A percentile compares a stretch with the other conserved stretches of the same genome.
phyloP scores from a whole-genome alignment of 1,139 yeast species.

The Suhomyces ambrosiae region DNA sequence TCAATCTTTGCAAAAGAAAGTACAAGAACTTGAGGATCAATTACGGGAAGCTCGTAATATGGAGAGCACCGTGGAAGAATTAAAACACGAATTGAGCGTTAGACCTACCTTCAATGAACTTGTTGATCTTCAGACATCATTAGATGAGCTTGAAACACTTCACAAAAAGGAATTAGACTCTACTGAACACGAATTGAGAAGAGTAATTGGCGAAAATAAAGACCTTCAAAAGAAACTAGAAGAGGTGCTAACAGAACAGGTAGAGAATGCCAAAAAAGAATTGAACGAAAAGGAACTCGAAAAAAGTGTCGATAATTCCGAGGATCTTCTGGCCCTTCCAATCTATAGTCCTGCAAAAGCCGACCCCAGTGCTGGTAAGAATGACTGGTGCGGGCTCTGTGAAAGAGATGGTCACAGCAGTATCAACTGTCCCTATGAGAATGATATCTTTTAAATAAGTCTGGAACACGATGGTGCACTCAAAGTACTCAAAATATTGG shows the following conservation, averaged over 20 bases:
- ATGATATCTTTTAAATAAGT: conserved; percentile 53
- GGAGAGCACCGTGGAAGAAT: conserved; percentile 24
- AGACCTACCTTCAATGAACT: conserved; percentile 29
- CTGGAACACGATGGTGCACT: too few species aligned
- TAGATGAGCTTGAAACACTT: conserved; percentile 28
- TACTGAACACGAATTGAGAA: conserved; percentile 31
- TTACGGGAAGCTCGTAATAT: conserved; percentile 11
- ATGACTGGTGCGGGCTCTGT: conserved; percentile 89
- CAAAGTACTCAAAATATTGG: too few species aligned
- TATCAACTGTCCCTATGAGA: conserved; percentile 83
- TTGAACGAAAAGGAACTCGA: conserved; percentile 1
- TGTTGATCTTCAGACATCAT: conserved; percentile 25
- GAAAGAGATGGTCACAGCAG: conserved; percentile 88
- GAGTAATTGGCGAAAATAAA: conserved; percentile 23
- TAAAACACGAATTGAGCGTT: conserved; percentile 28
- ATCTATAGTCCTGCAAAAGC: conserved; percentile 53
- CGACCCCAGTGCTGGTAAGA: conserved; percentile 77
- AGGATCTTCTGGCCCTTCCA: conserved; percentile 29
- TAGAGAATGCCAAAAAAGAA: conserved; percentile 17
- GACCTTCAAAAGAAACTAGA: conserved; percentile 23
- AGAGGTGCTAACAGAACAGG: conserved; percentile 16
- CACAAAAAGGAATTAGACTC: conserved; percentile 36
- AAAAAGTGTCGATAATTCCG: conserved; percentile 17
- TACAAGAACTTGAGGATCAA: conserved; percentile 12
- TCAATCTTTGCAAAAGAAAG: conserved; percentile 2